These are phyloP conservation scores for Penicillium waksmanii DNA, from an alignment of 495 filamentous ascomycete genomes.

Conservation along the genomic window DNA sequence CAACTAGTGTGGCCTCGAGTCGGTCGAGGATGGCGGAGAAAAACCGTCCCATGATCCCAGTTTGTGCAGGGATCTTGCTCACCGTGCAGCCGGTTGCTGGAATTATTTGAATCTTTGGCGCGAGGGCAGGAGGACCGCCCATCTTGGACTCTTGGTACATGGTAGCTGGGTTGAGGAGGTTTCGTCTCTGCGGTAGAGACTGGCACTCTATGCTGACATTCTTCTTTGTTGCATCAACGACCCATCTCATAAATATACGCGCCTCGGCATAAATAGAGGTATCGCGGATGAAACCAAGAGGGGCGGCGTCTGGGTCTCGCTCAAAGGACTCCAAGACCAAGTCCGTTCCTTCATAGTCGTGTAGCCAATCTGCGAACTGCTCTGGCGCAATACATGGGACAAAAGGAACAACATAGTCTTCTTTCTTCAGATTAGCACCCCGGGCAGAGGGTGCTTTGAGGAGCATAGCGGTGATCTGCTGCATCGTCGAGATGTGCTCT, in stretches of 20 bases:
- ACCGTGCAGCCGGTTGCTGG: slow-evolving; percentile 39
- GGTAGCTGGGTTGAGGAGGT: slow-evolving; percentile 32
- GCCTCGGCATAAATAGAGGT: slow-evolving; percentile 31
- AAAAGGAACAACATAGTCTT: slow-evolving; percentile 50
- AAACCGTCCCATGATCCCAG: slow-evolving; percentile 68
- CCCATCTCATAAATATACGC: slow-evolving; percentile 36
- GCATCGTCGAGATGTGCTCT: slow-evolving; percentile 25
- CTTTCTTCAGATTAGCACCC: slow-evolving; percentile 31
- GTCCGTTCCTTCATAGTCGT: slow-evolving; percentile 26
- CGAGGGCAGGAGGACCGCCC: slow-evolving; percentile 10
- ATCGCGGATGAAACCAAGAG: slow-evolving; percentile 38
- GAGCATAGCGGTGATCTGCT: slow-evolving; percentile 53
- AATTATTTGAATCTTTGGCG: slow-evolving; percentile 26
- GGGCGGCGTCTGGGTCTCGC: slow-evolving; percentile 4
- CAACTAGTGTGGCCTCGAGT: slow-evolving; percentile 67
- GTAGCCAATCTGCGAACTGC: slow-evolving; percentile 31
- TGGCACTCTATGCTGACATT: slow-evolving; percentile 30
- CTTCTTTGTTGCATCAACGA: slow-evolving; percentile 9
- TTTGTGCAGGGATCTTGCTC: slow-evolving; percentile 61
- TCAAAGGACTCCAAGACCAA: slow-evolving; percentile 27
- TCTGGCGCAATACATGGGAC: slow-evolving; percentile 26
- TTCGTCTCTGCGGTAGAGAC: slow-evolving; percentile 33
- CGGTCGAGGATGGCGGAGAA: slow-evolving; percentile 75
- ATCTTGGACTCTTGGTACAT: neutral
- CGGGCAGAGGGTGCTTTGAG: slow-evolving; percentile 50